Conservation (phyloP, 345 rosid genomes). For the Lepidium aucheri region DNA sequence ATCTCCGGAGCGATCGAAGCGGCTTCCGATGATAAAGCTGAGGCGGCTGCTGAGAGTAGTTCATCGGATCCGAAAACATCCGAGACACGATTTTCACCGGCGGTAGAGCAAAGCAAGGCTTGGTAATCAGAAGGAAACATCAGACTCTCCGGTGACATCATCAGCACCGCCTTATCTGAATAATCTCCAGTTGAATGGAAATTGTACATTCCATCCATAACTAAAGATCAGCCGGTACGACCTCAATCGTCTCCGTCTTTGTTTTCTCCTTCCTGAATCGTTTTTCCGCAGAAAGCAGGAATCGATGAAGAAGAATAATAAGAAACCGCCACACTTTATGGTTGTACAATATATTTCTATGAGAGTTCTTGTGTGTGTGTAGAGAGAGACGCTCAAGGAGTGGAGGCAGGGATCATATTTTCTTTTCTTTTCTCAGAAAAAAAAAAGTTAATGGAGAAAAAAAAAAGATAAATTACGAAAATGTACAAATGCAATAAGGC, state of each 20-base stretch:
- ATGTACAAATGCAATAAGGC: slow-evolving; percentile 15
- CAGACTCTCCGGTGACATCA: slow-evolving; percentile 68
- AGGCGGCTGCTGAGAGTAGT: slow-evolving; percentile 46
- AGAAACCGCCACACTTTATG: background rate
- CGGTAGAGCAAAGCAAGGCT: slow-evolving; percentile 35
- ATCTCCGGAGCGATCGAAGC: slow-evolving; percentile 56
- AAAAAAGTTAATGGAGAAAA: background rate
- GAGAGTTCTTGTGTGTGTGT: slow-evolving; percentile 14
- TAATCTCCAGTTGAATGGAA: slow-evolving; percentile 37
- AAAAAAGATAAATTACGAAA: slow-evolving; percentile 3
- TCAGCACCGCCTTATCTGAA: slow-evolving; percentile 40
- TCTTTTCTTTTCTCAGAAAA: slow-evolving; percentile 7
- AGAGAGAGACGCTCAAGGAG: slow-evolving; percentile 1
- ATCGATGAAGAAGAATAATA: background rate
- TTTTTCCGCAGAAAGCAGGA: background rate
- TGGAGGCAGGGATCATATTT: slow-evolving; percentile 27
- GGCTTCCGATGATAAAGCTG: slow-evolving; percentile 62
- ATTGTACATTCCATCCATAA: slow-evolving; percentile 81
- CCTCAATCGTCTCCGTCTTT: background rate
- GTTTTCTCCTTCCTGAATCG: background rate
- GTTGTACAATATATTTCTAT: background rate
- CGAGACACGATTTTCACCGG: slow-evolving; percentile 32
- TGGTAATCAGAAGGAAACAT: slow-evolving; percentile 54
- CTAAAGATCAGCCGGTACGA: background rate
- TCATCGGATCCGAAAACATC: slow-evolving; percentile 63